Evolutionary conservation across 495 filamentous ascomycete genomes (phyloP), one percentile per base, ranked within the genome.

Genomic region (Xylaria intraflava): DNA sequence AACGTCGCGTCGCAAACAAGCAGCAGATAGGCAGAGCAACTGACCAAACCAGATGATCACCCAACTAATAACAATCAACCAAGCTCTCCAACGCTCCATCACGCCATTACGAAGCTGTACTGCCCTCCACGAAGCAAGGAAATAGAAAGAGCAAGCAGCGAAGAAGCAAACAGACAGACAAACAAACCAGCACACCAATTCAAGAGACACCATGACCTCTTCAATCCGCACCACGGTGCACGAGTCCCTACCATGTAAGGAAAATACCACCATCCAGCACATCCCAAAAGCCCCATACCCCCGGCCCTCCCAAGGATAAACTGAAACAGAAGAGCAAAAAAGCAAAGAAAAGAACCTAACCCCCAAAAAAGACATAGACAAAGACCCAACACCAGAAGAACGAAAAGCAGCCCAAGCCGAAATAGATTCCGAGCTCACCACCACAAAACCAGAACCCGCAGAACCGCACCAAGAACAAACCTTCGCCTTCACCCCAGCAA

Each of bases 231-330:
- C 78, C 45, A 80, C 81, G 57, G 77, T 80, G 38, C 86, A 92
- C 71, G 89, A 94, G 64, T 94, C 88, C 12, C 83, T 95, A 14
- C 89, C 88, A 19, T 95, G 88, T 90, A 83, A 27, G 69, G 8
- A 30, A 45, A n/a, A 16, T 33, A 33, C 11, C 40, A 24, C 40
- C 23, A 46, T 20, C 23, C 33, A 39, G 2, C 31, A 35, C 31
- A 35, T 2, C 17, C 42, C 17, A 22, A 44, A n/a, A n/a, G n/a
- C n/a, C n/a, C n/a, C n/a, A n/a, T n/a, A n/a, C n/a, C n/a, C n/a
- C 39, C 27, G 9, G 48, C 12, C 43, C 31, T 20, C 48, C 30
- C 57, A 23, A 43, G 45, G 16, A 38, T 1, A 11, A 16, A 29
- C 7, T 8, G 12, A 38, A 39, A 61, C 49, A 24, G 6, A 39